These are phyloP conservation scores for Uronychia binucleata DNA, from an alignment of 73 alveolate species.

Conservation along the genomic window DNA sequence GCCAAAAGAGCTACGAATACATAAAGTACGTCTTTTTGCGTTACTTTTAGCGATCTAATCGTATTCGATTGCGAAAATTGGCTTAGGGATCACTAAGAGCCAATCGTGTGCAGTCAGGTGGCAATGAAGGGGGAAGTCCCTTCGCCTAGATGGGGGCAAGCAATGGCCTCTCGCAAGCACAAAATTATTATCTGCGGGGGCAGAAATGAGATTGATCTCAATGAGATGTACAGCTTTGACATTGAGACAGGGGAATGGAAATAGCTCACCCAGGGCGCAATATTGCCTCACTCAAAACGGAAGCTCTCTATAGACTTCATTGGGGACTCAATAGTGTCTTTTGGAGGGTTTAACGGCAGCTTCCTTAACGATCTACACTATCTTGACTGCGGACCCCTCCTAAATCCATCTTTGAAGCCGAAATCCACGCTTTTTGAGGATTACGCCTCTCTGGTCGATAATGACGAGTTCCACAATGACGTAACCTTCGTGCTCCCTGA, in stretches of 20 bases:
- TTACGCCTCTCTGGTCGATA: background rate
- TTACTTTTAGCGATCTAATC: slow-evolving; percentile 25
- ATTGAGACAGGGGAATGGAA: slow-evolving; percentile 32
- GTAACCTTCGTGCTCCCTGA: background rate
- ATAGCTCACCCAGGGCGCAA: background rate
- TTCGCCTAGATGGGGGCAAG: slow-evolving; percentile 86
- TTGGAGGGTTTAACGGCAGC: slow-evolving; percentile 72
- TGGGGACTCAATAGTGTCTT: slow-evolving; percentile 44
- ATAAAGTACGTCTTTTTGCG: slow-evolving; percentile 38
- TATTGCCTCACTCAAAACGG: slow-evolving; percentile 55
- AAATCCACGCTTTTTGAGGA: background rate
- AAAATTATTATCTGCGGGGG: slow-evolving; percentile 89
- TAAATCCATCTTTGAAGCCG: too few species aligned
- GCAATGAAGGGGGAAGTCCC: too few species aligned
- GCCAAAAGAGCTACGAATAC: slow-evolving; percentile 53
- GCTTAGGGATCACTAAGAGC: background rate
- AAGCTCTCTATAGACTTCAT: slow-evolving; percentile 56
- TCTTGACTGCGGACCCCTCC: too few species aligned
- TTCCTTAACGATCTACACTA: slow-evolving; percentile 52
- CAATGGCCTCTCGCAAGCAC: slow-evolving; percentile 76
- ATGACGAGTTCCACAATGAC: background rate
- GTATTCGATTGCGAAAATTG: slow-evolving; percentile 23
- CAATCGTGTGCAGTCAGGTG: too few species aligned
- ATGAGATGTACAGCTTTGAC: slow-evolving; percentile 57
- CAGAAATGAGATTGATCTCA: slow-evolving; percentile 84